phyloP scores from a whole-genome alignment of 192 early-diverging fungal genomes.

The Gigaspora rosea region DNA sequence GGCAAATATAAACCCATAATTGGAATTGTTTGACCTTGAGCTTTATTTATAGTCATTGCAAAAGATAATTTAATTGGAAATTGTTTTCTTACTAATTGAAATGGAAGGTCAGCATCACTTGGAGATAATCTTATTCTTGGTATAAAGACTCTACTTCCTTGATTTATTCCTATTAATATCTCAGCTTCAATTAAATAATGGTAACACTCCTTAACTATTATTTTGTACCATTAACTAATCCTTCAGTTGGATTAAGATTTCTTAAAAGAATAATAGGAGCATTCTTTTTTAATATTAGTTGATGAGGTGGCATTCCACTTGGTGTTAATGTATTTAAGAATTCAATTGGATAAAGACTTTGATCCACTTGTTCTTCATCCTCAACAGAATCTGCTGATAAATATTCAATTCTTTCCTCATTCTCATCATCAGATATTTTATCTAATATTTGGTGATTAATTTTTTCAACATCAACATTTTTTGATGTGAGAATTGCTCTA shows the following conservation, averaged over 20 bases:
- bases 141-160: slow-evolving; percentile 7
- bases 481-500: no score
- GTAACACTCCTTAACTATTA: slow-evolving; percentile 24
- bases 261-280: slow-evolving; percentile 32
- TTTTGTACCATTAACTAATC: slow-evolving; percentile 32
- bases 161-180: slow-evolving; percentile 19
- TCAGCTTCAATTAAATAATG: slow-evolving; percentile 20
- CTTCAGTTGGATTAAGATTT: slow-evolving; percentile 11
- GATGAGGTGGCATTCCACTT: slow-evolving; percentile 16
- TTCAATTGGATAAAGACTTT: slow-evolving; percentile 27
- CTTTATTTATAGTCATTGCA: slow-evolving; percentile 38
- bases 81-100: no score
- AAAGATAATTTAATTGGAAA: slow-evolving; percentile 20
- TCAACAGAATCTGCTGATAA: slow-evolving; percentile 10
- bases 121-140: slow-evolving; percentile 5
- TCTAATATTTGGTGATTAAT: no score
- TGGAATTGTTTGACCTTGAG: slow-evolving; percentile 35
- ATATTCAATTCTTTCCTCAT: not conserved
- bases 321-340: slow-evolving; percentile 29
- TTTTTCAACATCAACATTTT: no score
- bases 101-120: slow-evolving; percentile 1
- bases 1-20: slow-evolving; percentile 29
- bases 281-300: slow-evolving; percentile 20
- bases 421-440: not conserved
- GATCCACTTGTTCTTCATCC: not conserved